A percentile compares a stretch with the other conserved stretches of the same genome.
phyloP scores from a whole-genome alignment of 495 filamentous ascomycete species.

The Aspergillus ostianus region DNA sequence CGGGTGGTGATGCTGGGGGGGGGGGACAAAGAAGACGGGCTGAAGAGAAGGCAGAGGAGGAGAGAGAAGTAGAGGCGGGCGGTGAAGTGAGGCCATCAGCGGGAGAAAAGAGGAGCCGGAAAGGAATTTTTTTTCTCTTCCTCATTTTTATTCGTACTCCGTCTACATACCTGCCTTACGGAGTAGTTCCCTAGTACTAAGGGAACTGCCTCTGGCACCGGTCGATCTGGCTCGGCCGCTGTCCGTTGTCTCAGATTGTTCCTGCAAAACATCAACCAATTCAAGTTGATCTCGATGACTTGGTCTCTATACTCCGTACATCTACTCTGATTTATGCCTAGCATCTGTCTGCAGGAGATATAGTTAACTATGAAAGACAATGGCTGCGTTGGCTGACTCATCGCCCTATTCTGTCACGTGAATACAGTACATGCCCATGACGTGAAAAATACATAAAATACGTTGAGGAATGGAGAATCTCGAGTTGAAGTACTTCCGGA shows the following conservation, averaged over 20 bases:
- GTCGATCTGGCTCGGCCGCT: neutral
- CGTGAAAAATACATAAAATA: neutral
- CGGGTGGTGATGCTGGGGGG: constrained; percentile 23
- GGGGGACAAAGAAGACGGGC: constrained; percentile 13
- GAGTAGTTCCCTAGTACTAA: too few relatives aligned
- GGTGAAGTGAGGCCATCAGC: constrained; percentile 21
- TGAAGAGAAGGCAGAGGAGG: constrained; percentile 28
- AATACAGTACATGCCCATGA: neutral
- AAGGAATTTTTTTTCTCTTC: constrained; percentile 18
- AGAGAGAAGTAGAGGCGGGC: constrained; percentile 22
- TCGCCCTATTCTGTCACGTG: neutral
- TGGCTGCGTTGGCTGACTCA: neutral
- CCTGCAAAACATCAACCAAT: too few relatives aligned
- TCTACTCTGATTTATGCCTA: too few relatives aligned
- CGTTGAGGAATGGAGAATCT: neutral
- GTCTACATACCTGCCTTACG: too few relatives aligned
- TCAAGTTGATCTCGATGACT: too few relatives aligned
- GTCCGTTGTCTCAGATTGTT: neutral
- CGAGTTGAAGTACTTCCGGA: too few relatives aligned
- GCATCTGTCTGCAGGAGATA: too few relatives aligned
- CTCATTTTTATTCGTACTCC: constrained; percentile 2
- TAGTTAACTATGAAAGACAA: too few relatives aligned
- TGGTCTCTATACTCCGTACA: too few relatives aligned
- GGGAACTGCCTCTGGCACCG: neutral
- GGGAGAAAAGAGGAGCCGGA: constrained; percentile 26